These are phyloP conservation scores for Acer saccharum DNA, from an alignment of 345 rosid species.

Conservation along the genomic window DNA sequence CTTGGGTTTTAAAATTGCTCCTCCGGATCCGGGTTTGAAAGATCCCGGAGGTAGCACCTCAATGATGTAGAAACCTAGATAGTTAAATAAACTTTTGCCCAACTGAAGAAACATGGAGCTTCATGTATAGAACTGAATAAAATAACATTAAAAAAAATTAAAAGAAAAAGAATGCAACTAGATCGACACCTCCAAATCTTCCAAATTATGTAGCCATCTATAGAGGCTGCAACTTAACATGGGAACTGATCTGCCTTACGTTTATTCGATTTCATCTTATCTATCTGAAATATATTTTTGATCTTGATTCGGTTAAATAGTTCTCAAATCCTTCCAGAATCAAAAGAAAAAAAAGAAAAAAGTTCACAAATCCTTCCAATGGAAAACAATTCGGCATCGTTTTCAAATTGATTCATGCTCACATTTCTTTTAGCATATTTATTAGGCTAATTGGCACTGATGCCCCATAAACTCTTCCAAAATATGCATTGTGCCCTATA, in stretches of 20 bases:
- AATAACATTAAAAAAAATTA: background rate
- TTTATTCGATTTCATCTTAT: background rate
- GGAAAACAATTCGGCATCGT: background rate
- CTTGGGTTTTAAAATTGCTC: too few relatives aligned
- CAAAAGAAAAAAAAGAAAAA: too few relatives aligned
- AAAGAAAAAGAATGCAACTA: conserved; percentile 44
- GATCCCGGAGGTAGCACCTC: too few relatives aligned
- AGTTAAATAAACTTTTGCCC: too few relatives aligned
- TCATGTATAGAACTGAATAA: background rate
- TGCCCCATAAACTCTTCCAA: too few relatives aligned
- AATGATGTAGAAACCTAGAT: too few relatives aligned
- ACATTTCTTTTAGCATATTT: background rate
- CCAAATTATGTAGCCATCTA: conserved; percentile 65
- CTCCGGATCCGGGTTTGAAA: too few relatives aligned
- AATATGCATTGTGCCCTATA: too few relatives aligned
- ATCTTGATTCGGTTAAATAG: background rate
- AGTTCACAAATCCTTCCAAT: background rate
- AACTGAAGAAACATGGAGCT: background rate
- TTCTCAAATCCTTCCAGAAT: background rate
- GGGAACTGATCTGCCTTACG: conserved; percentile 74
- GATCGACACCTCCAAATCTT: conserved; percentile 47
- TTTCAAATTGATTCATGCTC: background rate
- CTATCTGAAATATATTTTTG: background rate
- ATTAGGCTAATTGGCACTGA: too few relatives aligned
- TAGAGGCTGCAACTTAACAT: conserved; percentile 89